Evolutionary conservation across 768 basidiomycete genomes (phyloP).

Genomic region (Punctularia strigosozonata): DNA sequence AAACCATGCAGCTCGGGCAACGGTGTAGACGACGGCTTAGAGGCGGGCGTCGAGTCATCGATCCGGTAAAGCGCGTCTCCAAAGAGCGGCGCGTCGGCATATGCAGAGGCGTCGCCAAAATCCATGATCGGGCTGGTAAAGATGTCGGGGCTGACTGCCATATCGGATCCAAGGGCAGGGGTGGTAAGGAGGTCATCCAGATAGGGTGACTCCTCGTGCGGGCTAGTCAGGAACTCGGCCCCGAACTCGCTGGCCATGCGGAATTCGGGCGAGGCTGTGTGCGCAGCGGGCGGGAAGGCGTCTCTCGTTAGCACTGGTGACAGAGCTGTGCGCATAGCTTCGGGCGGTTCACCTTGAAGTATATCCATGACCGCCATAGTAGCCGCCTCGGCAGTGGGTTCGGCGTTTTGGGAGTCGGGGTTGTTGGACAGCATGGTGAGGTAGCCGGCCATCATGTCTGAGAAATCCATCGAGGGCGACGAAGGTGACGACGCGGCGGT

Average conservation of each 20-base stretch:
- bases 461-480: slow-evolving; percentile 24
- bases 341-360: slow-evolving; percentile 19
- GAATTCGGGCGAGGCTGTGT: slow-evolving; percentile 27
- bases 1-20: slow-evolving; percentile 23
- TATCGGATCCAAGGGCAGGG: slow-evolving; percentile 27
- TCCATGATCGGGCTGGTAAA: slow-evolving; percentile 17
- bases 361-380: slow-evolving; percentile 28
- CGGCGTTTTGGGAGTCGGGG: slow-evolving; percentile 24
- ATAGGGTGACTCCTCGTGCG: slow-evolving; percentile 33
- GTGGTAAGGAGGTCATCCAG: slow-evolving; percentile 35
- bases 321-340: not conserved
- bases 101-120: slow-evolving; percentile 7
- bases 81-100: slow-evolving; percentile 18
- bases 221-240: slow-evolving; percentile 36
- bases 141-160: slow-evolving; percentile 31
- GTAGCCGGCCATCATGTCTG: slow-evolving; percentile 45
- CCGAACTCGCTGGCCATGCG: slow-evolving; percentile 23
- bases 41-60: slow-evolving; percentile 8
- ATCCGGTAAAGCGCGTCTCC: slow-evolving; percentile 7
- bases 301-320: not conserved
- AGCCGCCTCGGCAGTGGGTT: slow-evolving; percentile 15
- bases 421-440: slow-evolving; percentile 54
- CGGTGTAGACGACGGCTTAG: slow-evolving; percentile 11
- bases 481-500: slow-evolving; percentile 17
- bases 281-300: not conserved